Base-by-base conservation (phyloP, 371 early-diverging fungal genomes). In the Mucor saturninus region DNA sequence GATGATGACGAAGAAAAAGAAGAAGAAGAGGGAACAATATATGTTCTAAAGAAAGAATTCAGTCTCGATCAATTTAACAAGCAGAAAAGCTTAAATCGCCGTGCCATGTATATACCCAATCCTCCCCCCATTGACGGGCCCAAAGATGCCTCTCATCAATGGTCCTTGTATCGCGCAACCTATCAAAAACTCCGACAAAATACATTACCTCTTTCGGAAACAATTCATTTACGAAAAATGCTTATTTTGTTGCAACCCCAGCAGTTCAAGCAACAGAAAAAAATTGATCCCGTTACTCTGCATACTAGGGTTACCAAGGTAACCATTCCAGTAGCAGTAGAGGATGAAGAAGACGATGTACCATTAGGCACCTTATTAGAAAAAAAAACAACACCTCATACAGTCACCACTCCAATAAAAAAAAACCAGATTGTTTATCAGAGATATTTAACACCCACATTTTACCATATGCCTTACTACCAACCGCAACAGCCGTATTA, bases 161-260 rank as follows among this genome's bases (percentile, higher is more conserved):
- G 68, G 58, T 14, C 48, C n/a, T 48, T 68, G 28, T 68, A 68
- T 49, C 59, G 51, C 35, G 21, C 59, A n/a, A 68, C 68, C 0
- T 26, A 54, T 4, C 54, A 68, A 35, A 68, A 68, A 55, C 68
- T 68, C 56, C 63, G 55, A 28, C 49, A 39, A 48, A 35, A 35
- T 32, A 14, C 55, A n/a, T 13, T 66, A 14, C 67, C 67, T 14
- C 58, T 68, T 58, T 45, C 35, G 28, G 63, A 68, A 68, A 48
- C 32, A 2, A 31, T 68, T 59, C 63, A 59, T 45, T 63, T 68
- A 35, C 54, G 29, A 31, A 29, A 43, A n/a, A 63, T 68, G 60
- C 56, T 68, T 3, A 26, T 52, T 26, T 30, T 31, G 40, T 45
- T 64, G 21, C 57, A 57, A 28, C 61, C 31, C 21, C 21, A 21